Base-by-base conservation (phyloP, 2,329 filamentous ascomycete species). In the Curvularia spicifera region DNA sequence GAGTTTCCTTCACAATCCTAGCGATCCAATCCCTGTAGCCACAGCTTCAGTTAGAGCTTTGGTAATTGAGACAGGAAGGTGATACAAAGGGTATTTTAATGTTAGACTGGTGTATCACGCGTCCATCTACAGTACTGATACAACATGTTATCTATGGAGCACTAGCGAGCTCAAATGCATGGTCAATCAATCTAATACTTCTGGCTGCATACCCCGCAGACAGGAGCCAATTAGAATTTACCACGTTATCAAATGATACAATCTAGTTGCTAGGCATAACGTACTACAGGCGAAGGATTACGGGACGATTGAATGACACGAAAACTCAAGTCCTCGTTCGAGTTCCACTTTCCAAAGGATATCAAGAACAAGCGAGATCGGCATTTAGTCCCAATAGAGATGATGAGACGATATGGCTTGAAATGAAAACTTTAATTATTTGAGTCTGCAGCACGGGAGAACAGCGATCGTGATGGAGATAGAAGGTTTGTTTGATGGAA, bases 151-250 rank as follows among this genome's bases (percentile, higher is more conserved):
- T 46, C 43, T 46, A 46, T 3, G 26, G 4, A 46, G 26, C 22
- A 9, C 9, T 13, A 46, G 43, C 26, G 13, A 15, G 15, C 15
- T 46, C 3, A 46, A 18, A 31, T 46, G 22, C 2, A 46, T 18
- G 43, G 13, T 46, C 43, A 46, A 46, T 46, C 43, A 46, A 46
- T 46, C 43, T 24, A 8, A 46, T 4, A 46, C 43, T 46, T 24
- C 22, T 8, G 43, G 26, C 13, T 26, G 43, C 43, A 46, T 46
- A 46, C 43, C 26, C 43, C 43, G 43, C 43, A 46, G 18, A 46
- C 43, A 46, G 43, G 43, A 46, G 43, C 43, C 43, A 46, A 9
- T 46, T 10, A 46, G 26, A 20, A 10, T 46, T 31, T 46, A 46
- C 43, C 43, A 20, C 43, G 43, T 24, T 46, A n/a, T 46, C 26